Conservation (phyloP, 2,329 filamentous ascomycete species). For the Hypoxylon sp. region DNA sequence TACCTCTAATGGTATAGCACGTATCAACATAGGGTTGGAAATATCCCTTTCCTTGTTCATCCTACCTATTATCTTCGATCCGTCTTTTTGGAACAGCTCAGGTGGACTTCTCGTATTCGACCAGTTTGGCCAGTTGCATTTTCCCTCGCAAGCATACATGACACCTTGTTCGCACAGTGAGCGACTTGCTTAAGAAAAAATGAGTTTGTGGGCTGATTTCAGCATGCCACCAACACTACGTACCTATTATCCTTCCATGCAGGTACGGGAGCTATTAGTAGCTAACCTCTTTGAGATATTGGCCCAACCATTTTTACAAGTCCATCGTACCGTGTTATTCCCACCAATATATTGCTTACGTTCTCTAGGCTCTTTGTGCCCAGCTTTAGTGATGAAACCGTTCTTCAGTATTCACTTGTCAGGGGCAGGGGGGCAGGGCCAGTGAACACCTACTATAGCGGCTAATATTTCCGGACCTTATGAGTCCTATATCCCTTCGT, state of each 20-base stretch:
- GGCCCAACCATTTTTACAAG: not conserved
- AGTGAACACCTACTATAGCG: constrained; percentile 9
- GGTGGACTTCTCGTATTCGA: constrained; percentile 10
- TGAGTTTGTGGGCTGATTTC: constrained; percentile 20
- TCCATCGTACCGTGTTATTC: not conserved
- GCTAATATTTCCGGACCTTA: constrained; percentile 19
- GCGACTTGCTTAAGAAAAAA: not conserved
- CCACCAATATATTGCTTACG: constrained; percentile 5
- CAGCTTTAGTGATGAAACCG: not conserved
- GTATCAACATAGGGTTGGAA: not conserved
- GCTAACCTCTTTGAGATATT: not conserved
- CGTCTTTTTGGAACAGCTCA: constrained; percentile 17
- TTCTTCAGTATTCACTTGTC: constrained; percentile 6
- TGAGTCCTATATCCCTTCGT: constrained; percentile 9
- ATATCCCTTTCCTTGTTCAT: not conserved
- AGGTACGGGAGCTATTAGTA: not conserved
- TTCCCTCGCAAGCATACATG: not conserved
- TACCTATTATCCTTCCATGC: not conserved
- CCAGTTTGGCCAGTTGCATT: constrained; percentile 4
- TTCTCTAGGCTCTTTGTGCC: not conserved
- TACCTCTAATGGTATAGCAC: not conserved
- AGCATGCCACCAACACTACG: constrained; percentile 4
- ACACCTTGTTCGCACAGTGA: constrained; percentile 15
- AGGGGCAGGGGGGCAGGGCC: not conserved
- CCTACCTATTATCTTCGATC: constrained; percentile 12